These are phyloP conservation scores for Lichtheimia ornata DNA, from an alignment of 371 early-diverging fungal genomes.

Conservation along the genomic window DNA sequence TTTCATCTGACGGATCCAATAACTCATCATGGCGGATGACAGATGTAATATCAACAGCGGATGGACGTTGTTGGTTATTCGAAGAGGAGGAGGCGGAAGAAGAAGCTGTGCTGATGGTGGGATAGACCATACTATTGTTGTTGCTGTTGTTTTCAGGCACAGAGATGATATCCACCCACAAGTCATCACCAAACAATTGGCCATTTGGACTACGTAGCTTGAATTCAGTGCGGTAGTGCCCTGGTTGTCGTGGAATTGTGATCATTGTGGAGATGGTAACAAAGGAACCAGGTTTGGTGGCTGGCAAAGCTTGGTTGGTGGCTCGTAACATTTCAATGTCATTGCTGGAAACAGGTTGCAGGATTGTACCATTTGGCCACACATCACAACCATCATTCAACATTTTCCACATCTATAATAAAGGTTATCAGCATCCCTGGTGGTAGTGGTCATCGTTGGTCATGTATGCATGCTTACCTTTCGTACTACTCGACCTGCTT, in stretches of 20 bases:
- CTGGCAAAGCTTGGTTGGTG: conserved; percentile 41
- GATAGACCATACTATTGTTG: conserved; percentile 17
- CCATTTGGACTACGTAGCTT: conserved; percentile 62
- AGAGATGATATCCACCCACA: conserved; percentile 70
- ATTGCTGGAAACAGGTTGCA: conserved; percentile 57
- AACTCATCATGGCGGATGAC: no score
- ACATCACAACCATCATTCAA: conserved; percentile 59
- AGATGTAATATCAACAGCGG: no score
- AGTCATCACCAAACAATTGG: conserved; percentile 61
- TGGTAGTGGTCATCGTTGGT: no score
- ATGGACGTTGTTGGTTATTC: no score
- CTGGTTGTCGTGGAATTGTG: conserved; percentile 64
- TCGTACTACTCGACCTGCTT: conserved; percentile 48
- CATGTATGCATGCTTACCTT: conserved; percentile 25
- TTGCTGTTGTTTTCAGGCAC: conserved; percentile 23
- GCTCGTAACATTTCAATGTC: conserved; percentile 37
- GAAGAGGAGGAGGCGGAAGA: no score
- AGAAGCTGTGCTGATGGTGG: conserved; percentile 12
- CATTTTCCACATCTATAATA: conserved; percentile 67
- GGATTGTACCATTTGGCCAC: conserved; percentile 66
- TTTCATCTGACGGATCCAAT: no score
- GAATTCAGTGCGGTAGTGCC: conserved; percentile 66
- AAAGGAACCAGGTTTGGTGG: conserved; percentile 50
- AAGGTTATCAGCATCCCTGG: background rate
- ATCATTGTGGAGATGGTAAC: conserved; percentile 62